Percentiles rank a stretch among this genome's conserved stretches.
Conservation (phyloP, 2,329 filamentous ascomycete genomes). For the Calycina herbarum region DNA sequence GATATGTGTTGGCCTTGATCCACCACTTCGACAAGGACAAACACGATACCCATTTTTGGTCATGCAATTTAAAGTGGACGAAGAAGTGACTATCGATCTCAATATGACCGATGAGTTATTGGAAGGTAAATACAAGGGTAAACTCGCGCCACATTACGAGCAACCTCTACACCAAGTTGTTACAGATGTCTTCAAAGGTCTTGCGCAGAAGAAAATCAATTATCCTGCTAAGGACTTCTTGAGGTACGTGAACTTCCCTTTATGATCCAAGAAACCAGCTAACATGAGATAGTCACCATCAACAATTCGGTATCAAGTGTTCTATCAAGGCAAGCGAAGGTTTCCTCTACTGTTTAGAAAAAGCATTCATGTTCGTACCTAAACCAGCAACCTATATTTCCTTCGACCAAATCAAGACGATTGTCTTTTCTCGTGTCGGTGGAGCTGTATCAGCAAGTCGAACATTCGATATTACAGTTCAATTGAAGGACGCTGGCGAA, state of each 20-base stretch:
- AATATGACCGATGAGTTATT: conserved; percentile 93
- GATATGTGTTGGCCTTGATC: conserved; percentile 91
- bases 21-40: conserved; percentile 92
- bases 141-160: conserved; percentile 86
- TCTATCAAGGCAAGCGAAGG: conserved; percentile 99
- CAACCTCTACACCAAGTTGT: conserved; percentile 91
- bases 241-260: conserved; percentile 52
- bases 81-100: conserved; percentile 93
- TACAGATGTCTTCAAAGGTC: conserved; percentile 89
- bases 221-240: conserved; percentile 92
- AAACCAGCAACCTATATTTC: conserved; percentile 97
- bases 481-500: conserved; percentile 83
- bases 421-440: conserved; percentile 94
- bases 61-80: conserved; percentile 98
- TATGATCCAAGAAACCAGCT: conserved; percentile 8
- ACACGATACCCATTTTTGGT: conserved; percentile 97
- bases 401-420: conserved; percentile 86
- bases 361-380: conserved; percentile 98
- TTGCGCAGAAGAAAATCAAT: conserved; percentile 93
- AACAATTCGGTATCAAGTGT: conserved; percentile 95
- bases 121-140: conserved; percentile 84
- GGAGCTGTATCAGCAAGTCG: conserved; percentile 91
- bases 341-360: conserved; percentile 94
- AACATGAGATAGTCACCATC: conserved; percentile 67
- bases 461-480: conserved; percentile 95